A percentile compares a stretch with the other conserved stretches of the same genome.
Evolutionary conservation across 2,329 filamentous ascomycete genomes (phyloP).

Genomic region (Lachnellula occidentalis): DNA sequence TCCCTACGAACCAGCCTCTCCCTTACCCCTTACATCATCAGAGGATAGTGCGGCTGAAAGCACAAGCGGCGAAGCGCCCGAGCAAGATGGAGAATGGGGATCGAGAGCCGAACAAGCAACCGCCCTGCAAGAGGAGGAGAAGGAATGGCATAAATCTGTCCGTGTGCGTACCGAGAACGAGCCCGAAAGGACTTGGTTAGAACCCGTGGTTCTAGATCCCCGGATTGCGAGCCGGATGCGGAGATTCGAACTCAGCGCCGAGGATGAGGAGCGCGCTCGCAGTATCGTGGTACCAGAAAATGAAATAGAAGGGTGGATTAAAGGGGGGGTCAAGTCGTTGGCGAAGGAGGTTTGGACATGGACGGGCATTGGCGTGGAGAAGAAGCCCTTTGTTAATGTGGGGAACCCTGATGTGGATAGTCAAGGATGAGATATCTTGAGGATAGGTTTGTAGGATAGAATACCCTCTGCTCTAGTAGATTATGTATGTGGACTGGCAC

Average conservation of each 20-base stretch:
- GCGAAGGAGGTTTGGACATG: slow-evolving; percentile 30
- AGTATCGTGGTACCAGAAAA: slow-evolving; percentile 59
- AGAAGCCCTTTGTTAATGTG: slow-evolving; percentile 10
- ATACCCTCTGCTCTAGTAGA: neutral
- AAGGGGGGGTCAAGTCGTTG: slow-evolving; percentile 50
- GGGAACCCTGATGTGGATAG: slow-evolving; percentile 3
- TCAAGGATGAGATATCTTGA: slow-evolving; percentile 3
- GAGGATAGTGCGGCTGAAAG: slow-evolving; percentile 6
- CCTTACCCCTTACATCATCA: slow-evolving; percentile 21
- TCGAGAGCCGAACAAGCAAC: slow-evolving; percentile 54
- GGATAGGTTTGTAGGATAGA: neutral
- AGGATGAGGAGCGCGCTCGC: slow-evolving; percentile 63
- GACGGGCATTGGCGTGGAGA: slow-evolving; percentile 18
- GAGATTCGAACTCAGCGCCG: slow-evolving; percentile 62
- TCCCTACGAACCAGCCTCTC: slow-evolving; percentile 38
- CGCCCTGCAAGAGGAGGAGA: slow-evolving; percentile 65
- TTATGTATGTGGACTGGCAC: too few relatives aligned
- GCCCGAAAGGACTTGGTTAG: slow-evolving; percentile 69
- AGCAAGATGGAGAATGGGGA: neutral
- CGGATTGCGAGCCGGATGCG: slow-evolving; percentile 76
- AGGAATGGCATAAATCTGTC: slow-evolving; percentile 78
- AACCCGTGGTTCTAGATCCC: slow-evolving; percentile 68
- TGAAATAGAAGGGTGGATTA: slow-evolving; percentile 65
- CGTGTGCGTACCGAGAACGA: slow-evolving; percentile 50
- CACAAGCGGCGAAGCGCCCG: too few relatives aligned